Percentiles rank a stretch among this genome's conserved stretches.
Conservation (phyloP, 176 grass and related monocot species). For the Urochloa ruziziensis region DNA sequence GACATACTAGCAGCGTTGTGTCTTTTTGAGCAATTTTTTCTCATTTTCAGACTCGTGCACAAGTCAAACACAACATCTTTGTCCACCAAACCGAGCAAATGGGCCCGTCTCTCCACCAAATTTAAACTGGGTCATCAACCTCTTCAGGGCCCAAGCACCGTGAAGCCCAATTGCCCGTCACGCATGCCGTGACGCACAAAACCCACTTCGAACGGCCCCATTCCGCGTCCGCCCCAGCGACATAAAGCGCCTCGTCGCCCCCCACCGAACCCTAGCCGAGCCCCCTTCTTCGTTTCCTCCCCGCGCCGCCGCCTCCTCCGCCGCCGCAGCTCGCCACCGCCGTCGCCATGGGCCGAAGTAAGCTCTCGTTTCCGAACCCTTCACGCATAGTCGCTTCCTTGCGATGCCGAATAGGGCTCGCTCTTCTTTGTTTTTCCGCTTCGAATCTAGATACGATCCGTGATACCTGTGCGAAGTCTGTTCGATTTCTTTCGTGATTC, state of each 20-base stretch:
- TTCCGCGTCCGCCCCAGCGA: background rate
- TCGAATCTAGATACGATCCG: background rate
- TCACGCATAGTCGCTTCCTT: background rate
- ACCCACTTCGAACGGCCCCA: background rate
- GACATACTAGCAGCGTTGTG: too few relatives aligned
- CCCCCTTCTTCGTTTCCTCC: background rate
- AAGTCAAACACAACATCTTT: too few relatives aligned
- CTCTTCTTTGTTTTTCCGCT: background rate
- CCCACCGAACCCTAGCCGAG: slow-evolving; percentile 18
- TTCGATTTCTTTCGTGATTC: background rate
- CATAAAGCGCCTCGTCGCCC: background rate
- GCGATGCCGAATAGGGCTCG: background rate
- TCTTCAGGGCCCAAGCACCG: too few relatives aligned
- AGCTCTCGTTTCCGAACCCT: background rate
- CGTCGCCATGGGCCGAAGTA: slow-evolving; percentile 59
- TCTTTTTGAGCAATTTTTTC: too few relatives aligned
- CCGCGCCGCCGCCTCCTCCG: background rate
- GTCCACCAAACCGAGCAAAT: too few relatives aligned
- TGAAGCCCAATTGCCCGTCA: too few relatives aligned
- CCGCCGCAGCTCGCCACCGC: slow-evolving; percentile 1
- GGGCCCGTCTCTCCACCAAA: too few relatives aligned
- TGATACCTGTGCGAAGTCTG: background rate
- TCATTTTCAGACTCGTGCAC: too few relatives aligned
- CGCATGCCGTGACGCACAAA: slow-evolving; percentile 11
- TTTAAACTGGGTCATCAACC: too few relatives aligned